phyloP scores from a whole-genome alignment of 2,329 filamentous ascomycete genomes.

The Pseudogymnoascus sp. region DNA sequence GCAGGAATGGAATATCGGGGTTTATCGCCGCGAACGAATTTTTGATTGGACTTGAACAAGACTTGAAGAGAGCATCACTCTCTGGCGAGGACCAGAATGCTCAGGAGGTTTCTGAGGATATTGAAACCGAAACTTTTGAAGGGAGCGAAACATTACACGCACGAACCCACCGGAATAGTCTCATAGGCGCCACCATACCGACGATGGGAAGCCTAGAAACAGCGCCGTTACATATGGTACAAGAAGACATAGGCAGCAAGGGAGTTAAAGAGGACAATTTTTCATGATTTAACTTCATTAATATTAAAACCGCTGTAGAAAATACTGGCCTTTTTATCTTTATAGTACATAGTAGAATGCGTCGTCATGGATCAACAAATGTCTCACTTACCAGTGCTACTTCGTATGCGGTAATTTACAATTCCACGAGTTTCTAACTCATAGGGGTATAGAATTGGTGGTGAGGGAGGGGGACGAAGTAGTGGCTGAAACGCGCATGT shows the following conservation, averaged over 20 bases:
- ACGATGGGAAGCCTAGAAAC: conserved; percentile 38
- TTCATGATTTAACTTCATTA: conserved; percentile 3
- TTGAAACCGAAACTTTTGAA: conserved; percentile 34
- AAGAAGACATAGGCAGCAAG: not conserved
- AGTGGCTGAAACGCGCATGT: not conserved
- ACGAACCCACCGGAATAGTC: conserved; percentile 45
- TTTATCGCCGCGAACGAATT: conserved; percentile 45
- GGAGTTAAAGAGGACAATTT: conserved; percentile 11
- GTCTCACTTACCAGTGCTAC: not conserved
- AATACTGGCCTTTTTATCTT: not conserved
- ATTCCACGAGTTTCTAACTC: not conserved
- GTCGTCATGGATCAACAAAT: not conserved
- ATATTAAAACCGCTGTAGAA: not conserved
- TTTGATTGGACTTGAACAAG: conserved; percentile 41
- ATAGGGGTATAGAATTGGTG: not conserved
- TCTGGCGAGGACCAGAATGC: conserved; percentile 20
- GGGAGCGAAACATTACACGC: conserved; percentile 48
- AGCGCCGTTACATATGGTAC: conserved; percentile 33
- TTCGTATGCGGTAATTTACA: not conserved
- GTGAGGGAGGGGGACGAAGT: not conserved
- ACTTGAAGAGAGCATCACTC: conserved; percentile 24
- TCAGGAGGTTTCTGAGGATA: conserved; percentile 25
- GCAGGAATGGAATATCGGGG: conserved; percentile 42
- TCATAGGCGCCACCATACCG: conserved; percentile 38
- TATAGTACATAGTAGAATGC: conserved; percentile 1